These are phyloP conservation scores for Chlorella sp. DNA, from an alignment of 139 green algal species.

Conservation along the genomic window DNA sequence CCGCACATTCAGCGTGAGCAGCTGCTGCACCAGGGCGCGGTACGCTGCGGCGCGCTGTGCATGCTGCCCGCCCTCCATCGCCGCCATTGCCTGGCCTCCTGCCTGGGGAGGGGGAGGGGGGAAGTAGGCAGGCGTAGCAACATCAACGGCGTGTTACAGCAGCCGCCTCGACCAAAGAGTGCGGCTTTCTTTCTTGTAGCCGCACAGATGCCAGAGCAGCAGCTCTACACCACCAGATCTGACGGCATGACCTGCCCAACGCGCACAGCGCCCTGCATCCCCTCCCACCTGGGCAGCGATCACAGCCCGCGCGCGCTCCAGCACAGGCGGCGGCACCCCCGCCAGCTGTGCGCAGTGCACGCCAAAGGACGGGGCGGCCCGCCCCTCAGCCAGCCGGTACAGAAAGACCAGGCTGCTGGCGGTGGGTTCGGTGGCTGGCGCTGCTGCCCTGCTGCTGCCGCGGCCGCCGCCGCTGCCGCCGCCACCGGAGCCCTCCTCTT, in stretches of 20 bases:
- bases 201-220: no score
- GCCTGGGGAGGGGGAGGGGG: no score
- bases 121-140: no score
- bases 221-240: no score
- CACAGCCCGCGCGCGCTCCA: slow-evolving; percentile 23
- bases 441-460: slow-evolving; percentile 13
- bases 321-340: slow-evolving; percentile 32
- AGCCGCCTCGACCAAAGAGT: no score
- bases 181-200: no score
- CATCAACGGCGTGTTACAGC: no score
- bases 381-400: slow-evolving; percentile 75
- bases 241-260: no score
- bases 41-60: background rate
- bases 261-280: background rate
- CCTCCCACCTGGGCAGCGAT: background rate
- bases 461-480: background rate
- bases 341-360: slow-evolving; percentile 64
- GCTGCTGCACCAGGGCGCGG: slow-evolving; percentile 21
- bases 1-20: slow-evolving; percentile 2
- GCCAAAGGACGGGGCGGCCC: slow-evolving; percentile 72
- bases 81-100: background rate
- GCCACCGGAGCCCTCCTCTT: background rate
- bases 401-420: slow-evolving; percentile 68
- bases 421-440: background rate
- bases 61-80: background rate